Conservation (phyloP, 768 basidiomycete genomes). For the Gelatoporia subvermispora region DNA sequence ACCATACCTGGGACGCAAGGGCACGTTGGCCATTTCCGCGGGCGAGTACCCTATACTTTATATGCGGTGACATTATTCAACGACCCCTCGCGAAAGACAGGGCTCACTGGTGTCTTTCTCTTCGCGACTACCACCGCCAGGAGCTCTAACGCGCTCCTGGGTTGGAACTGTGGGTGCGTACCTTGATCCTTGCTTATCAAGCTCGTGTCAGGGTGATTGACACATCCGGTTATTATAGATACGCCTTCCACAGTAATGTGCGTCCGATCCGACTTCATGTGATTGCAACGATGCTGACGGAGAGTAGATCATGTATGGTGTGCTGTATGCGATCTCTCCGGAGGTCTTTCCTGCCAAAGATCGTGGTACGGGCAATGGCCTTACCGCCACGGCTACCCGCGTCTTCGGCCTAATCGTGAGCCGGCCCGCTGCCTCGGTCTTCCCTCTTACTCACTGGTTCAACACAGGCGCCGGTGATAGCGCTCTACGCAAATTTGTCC, state of each 20-base stretch:
- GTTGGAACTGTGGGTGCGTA: conserved; percentile 66
- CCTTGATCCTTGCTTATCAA: neutral
- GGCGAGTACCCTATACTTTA: conserved; percentile 36
- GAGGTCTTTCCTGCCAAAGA: conserved; percentile 71
- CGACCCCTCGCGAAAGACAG: conserved; percentile 44
- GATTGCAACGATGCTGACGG: conserved; percentile 1
- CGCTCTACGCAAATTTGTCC: conserved; percentile 57
- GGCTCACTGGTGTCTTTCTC: conserved; percentile 70
- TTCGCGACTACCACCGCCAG: conserved; percentile 72
- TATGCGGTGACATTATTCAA: conserved; percentile 34
- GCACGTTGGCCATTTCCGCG: conserved; percentile 61
- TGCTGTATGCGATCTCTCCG: conserved; percentile 64
- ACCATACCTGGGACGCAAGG: conserved; percentile 58
- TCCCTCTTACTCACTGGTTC: neutral
- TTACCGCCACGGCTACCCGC: conserved; percentile 54
- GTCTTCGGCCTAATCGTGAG: conserved; percentile 68
- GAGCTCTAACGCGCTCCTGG: conserved; percentile 61
- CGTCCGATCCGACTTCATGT: neutral
- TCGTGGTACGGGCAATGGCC: conserved; percentile 67
- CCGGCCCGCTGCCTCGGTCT: conserved; percentile 3
- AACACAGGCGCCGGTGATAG: conserved; percentile 65
- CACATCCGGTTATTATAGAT: conserved; percentile 4
- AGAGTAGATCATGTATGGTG: conserved; percentile 66
- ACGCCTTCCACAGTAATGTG: conserved; percentile 26
- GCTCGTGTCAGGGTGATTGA: neutral